phyloP scores from a whole-genome alignment of 345 rosid species.

The Mallotus nudiflorus region DNA sequence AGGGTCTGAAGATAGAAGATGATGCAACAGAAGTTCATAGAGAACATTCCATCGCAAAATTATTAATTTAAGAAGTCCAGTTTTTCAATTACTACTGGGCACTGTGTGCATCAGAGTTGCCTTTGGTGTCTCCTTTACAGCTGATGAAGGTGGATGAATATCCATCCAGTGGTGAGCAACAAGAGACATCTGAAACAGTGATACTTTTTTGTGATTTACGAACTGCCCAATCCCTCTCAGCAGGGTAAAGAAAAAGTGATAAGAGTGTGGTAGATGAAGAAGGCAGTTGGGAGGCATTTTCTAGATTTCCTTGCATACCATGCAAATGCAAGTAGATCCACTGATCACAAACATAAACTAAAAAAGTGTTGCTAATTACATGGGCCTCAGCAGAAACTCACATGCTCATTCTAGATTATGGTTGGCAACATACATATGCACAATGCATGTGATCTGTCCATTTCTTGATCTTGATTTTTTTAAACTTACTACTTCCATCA shows the following conservation, averaged over 20 bases:
- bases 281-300: background rate
- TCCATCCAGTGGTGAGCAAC: background rate
- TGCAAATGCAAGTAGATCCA: background rate
- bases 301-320: background rate
- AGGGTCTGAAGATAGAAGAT: too few relatives aligned
- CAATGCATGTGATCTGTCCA: constrained; percentile 4
- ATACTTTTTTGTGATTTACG: background rate
- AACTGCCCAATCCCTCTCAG: background rate
- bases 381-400: background rate
- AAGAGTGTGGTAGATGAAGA: too few relatives aligned
- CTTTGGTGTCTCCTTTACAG: constrained; percentile 3
- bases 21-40: too few relatives aligned
- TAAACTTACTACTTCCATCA: background rate
- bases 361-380: background rate
- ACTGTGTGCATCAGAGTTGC: background rate
- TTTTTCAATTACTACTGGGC: too few relatives aligned
- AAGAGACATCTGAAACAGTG: too few relatives aligned
- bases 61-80: too few relatives aligned
- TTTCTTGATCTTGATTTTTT: background rate
- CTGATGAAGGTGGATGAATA: background rate
- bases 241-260: too few relatives aligned
- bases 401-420: background rate
- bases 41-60: too few relatives aligned
- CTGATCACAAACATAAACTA: background rate
- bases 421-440: background rate